Base-by-base conservation (phyloP, 169 alveolate genomes). In the Plasmodium vinckei region DNA sequence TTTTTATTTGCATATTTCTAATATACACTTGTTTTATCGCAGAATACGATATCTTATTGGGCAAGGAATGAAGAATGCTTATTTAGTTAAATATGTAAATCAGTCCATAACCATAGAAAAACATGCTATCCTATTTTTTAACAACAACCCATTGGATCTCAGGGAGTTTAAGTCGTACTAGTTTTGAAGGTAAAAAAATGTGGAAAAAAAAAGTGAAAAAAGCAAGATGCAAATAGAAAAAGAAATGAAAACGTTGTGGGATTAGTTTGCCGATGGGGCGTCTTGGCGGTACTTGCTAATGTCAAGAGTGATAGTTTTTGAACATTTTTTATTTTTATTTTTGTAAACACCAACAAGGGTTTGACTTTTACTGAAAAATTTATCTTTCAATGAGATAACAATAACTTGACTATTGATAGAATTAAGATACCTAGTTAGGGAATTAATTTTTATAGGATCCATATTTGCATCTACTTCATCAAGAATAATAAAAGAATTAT, bases 391-490 rank as follows among this genome's bases (percentile, higher is more conserved):
- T 0, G 98, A 94, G 47, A 96, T 96, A 21, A 96, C 94, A 65
- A 96, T 94, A 25, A 94, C 96, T 69, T 94, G 97, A 46, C 94
- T 94, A 23, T 92, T 86, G 69, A 96, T 93, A 25, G 92, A 87
- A 57, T 79, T 93, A 64, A 96, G 87, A 57, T 91, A 96, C 13
- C 92, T 44, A 9, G 96, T 94, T 33, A 96, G 87, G 9, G 95
- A 90, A 5, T 89, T 90, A 46, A 96, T 95, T 92, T 97, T 97
- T 10, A 94, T 93, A 49, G 93, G 95, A 89, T 97, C 99, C 86
- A 97, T 93, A 91, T 95, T 95, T 13, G 99, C 99, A 93, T 97
- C 99, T 10, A 97, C 96, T 94, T 97, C 99, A 89, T 97, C 99
- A 19, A 97, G 89, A 44, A 97, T 96, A 23, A 96, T 95, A 57